Conservation (phyloP, 2,329 filamentous ascomycete species). For the Neofusicoccum laricinum region DNA sequence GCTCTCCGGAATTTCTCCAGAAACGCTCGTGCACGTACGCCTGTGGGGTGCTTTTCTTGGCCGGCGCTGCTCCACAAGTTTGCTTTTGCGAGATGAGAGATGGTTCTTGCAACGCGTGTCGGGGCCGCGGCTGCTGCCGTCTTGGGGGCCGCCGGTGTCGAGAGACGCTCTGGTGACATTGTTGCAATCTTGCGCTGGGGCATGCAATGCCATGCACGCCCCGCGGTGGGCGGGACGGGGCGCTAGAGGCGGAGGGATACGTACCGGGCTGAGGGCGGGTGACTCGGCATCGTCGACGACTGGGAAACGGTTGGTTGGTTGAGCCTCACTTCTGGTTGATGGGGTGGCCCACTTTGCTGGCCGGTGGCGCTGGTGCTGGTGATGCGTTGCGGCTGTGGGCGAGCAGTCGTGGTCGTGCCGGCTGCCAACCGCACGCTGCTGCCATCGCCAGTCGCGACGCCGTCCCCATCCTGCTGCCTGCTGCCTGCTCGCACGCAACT, state of each 20-base stretch:
- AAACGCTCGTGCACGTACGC: neutral
- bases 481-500: neutral
- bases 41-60: neutral
- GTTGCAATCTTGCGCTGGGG: neutral
- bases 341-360: neutral
- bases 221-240: neutral
- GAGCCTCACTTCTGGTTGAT: neutral
- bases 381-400: neutral
- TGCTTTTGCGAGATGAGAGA: neutral
- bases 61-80: neutral
- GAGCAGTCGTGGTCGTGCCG: no score
- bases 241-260: no score
- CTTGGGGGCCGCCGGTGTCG: neutral
- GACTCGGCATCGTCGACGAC: neutral
- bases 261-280: neutral
- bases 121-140: neutral
- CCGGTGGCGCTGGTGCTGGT: neutral
- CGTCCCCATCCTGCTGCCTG: no score
- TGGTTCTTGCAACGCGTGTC: neutral
- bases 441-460: neutral
- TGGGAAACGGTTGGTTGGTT: neutral
- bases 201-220: neutral
- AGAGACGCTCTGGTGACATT: slow-evolving; percentile 5
- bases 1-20: slow-evolving; percentile 8
- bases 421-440: neutral